Percentiles rank a stretch among this genome's conserved stretches.
phyloP scores from a whole-genome alignment of 2,329 filamentous ascomycete species.

The Chrysosphaeria jannelii region DNA sequence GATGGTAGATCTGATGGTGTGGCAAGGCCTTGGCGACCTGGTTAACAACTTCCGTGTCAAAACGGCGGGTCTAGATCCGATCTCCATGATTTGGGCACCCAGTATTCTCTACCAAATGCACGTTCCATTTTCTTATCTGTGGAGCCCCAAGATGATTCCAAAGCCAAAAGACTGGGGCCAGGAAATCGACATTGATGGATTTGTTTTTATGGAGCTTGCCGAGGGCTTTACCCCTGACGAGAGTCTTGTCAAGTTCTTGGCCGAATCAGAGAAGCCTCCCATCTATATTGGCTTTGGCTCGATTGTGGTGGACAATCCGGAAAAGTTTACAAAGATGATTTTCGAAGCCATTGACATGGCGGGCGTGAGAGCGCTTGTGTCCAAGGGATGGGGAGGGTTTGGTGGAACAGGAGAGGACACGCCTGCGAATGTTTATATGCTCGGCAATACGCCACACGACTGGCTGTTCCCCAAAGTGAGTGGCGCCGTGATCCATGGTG shows the following conservation, averaged over 20 bases:
- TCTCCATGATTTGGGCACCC: conserved; percentile 50
- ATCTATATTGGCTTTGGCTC: conserved; percentile 52
- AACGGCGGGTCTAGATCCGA: conserved; percentile 38
- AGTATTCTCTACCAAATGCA: conserved; percentile 41
- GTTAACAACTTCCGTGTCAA: conserved; percentile 44
- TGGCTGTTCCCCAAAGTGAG: conserved; percentile 41
- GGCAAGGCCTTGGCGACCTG: conserved; percentile 63
- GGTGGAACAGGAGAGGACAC: conserved; percentile 19
- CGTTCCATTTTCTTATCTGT: conserved; percentile 47
- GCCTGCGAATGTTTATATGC: conserved; percentile 36
- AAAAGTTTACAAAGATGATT: conserved; percentile 37
- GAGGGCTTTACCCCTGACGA: conserved; percentile 26
- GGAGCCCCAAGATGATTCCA: conserved; percentile 33
- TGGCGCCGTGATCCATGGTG: conserved; percentile 46
- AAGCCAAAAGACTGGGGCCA: conserved; percentile 38
- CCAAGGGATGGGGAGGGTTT: conserved; percentile 46
- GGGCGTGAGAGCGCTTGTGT: conserved; percentile 40
- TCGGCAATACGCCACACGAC: conserved; percentile 47
- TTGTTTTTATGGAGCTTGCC: conserved; percentile 45
- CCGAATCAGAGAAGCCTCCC: conserved; percentile 23
- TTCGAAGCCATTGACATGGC: conserved; percentile 34
- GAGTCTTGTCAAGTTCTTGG: conserved; percentile 23
- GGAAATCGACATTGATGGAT: conserved; percentile 45
- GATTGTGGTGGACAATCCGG: conserved; percentile 44
- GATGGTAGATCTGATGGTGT: conserved; percentile 62